These are phyloP conservation scores for Penicillium sp. DNA, from an alignment of 2,329 filamentous ascomycete species.

Conservation along the genomic window DNA sequence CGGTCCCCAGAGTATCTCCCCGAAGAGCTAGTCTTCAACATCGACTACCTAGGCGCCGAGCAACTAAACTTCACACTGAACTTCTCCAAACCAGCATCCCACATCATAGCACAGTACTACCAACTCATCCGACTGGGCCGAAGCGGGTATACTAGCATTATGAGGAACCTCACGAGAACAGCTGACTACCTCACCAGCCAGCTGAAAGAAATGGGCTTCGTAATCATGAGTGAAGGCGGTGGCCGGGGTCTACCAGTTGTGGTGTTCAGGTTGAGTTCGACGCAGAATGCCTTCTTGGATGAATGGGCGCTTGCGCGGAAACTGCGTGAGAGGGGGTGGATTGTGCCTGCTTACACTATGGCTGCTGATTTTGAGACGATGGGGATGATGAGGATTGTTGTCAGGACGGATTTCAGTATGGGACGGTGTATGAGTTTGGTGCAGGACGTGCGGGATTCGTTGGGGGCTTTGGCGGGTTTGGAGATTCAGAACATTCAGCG, in stretches of 20 bases:
- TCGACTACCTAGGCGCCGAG: constrained; percentile 96
- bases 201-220: constrained; percentile 71
- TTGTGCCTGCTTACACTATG: constrained; percentile 95
- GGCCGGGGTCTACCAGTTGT: constrained; percentile 82
- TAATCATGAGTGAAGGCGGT: constrained; percentile 77
- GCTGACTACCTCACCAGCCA: constrained; percentile 76
- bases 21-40: constrained; percentile 94
- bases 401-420: constrained; percentile 84
- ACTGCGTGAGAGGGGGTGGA: constrained; percentile 80
- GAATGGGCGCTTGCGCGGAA: constrained; percentile 78
- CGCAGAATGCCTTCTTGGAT: constrained; percentile 58
- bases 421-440: constrained; percentile 75
- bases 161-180: constrained; percentile 76
- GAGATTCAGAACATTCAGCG: constrained; percentile 45
- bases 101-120: constrained; percentile 96
- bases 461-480: constrained; percentile 67
- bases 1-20: constrained; percentile 78
- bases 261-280: constrained; percentile 70
- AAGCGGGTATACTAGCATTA: constrained; percentile 40
- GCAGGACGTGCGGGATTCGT: constrained; percentile 70
- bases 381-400: constrained; percentile 88
- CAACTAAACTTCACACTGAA: constrained; percentile 96
- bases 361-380: constrained; percentile 76
- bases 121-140: constrained; percentile 85
- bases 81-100: constrained; percentile 91